phyloP scores from a whole-genome alignment of 257 asterid genomes.

The Lycium barbarum region DNA sequence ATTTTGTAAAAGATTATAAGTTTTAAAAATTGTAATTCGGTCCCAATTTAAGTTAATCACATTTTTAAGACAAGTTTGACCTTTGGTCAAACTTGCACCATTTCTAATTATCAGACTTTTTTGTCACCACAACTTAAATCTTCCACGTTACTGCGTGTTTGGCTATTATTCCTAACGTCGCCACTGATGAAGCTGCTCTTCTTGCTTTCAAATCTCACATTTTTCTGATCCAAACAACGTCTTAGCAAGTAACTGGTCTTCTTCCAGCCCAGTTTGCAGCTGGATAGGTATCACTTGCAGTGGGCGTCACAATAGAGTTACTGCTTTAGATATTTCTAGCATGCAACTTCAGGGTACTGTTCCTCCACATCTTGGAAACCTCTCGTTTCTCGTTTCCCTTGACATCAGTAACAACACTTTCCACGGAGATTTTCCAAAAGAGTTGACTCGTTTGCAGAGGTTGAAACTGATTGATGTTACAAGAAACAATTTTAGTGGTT shows the following conservation, averaged over 20 bases:
- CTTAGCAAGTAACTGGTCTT: conserved; percentile 3
- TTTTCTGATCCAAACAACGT: neutral
- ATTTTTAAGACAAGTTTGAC: too few relatives aligned
- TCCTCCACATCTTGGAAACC: neutral
- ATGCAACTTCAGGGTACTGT: neutral
- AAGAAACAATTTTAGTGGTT: neutral
- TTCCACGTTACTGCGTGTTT: neutral
- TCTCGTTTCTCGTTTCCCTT: neutral
- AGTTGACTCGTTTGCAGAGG: neutral
- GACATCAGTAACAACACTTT: conserved; percentile 19
- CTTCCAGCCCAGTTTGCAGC: neutral
- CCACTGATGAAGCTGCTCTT: neutral
- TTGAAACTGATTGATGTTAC: neutral
- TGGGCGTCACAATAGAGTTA: neutral
- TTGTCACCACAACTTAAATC: too few relatives aligned
- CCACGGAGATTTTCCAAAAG: neutral
- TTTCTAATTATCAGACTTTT: too few relatives aligned
- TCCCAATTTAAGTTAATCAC: too few relatives aligned
- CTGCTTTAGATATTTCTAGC: conserved; percentile 18
- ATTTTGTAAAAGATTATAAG: too few relatives aligned
- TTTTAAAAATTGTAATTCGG: too few relatives aligned
- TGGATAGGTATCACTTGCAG: conserved; percentile 21
- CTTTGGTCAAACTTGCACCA: too few relatives aligned
- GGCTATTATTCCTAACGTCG: neutral
- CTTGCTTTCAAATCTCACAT: conserved; percentile 8